A percentile compares a stretch with the other conserved stretches of the same genome.
Evolutionary conservation across 805 yeast genomes (phyloP).

Genomic region (Starmera quercuum): DNA sequence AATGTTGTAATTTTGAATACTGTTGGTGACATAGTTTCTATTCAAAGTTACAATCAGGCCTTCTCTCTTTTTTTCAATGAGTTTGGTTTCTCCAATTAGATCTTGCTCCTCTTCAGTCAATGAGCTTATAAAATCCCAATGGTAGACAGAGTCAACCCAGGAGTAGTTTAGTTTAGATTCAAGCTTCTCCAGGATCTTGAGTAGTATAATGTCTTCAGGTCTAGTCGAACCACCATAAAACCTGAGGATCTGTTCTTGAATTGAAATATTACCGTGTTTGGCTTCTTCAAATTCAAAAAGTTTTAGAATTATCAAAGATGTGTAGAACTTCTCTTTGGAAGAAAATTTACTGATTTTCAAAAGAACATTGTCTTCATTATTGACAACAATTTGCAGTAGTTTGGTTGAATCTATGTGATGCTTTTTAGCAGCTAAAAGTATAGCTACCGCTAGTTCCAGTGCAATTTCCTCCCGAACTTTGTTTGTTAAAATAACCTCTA

Average conservation of each 20-base stretch:
- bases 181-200: constrained; percentile 43
- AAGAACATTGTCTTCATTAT: constrained; percentile 37
- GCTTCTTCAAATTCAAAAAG: constrained; percentile 42
- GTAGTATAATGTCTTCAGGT: constrained; percentile 55
- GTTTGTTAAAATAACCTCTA: constrained; percentile 48
- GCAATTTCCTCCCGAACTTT: constrained; percentile 38
- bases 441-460: constrained; percentile 37
- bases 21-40: constrained; percentile 39
- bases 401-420: constrained; percentile 36
- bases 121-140: constrained; percentile 56
- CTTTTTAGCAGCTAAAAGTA: constrained; percentile 29
- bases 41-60: constrained; percentile 45
- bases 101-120: constrained; percentile 33
- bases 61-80: constrained; percentile 37
- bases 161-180: constrained; percentile 47
- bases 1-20: constrained; percentile 31
- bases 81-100: constrained; percentile 37
- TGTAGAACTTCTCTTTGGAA: constrained; percentile 27
- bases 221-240: constrained; percentile 58
- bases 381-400: constrained; percentile 56
- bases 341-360: constrained; percentile 17
- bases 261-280: constrained; percentile 35
- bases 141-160: constrained; percentile 57
- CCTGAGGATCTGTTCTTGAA: constrained; percentile 42
- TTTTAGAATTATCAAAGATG: constrained; percentile 38